These are phyloP conservation scores for Acanthamoeba healyi DNA, from an alignment of 208 protist species.

Conservation along the genomic window DNA sequence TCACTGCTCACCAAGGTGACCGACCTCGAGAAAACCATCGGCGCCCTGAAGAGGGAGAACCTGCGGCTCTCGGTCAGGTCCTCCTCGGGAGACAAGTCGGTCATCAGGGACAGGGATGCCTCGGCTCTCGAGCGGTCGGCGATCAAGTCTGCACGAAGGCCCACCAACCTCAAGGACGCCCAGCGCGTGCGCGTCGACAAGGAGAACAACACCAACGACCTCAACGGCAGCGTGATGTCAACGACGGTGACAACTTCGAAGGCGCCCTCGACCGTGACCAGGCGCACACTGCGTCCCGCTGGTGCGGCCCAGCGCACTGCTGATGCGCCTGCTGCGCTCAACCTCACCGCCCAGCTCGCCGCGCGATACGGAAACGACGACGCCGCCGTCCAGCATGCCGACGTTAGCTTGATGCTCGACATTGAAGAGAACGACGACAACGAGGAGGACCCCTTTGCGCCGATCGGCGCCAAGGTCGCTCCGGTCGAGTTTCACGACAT, in stretches of 20 bases:
- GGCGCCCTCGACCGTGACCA: constrained; percentile 19
- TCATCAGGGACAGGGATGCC: neutral
- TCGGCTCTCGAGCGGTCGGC: neutral
- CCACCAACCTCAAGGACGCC: neutral
- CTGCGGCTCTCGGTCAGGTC: neutral
- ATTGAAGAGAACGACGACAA: neutral
- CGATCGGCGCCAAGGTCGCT: neutral
- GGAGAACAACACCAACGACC: neutral
- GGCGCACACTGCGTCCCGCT: neutral
- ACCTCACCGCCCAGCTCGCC: neutral
- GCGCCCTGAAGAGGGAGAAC: constrained; percentile 47
- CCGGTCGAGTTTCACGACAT: neutral
- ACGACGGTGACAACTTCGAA: neutral
- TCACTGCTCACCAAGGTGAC: neutral
- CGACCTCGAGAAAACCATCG: constrained; percentile 10
- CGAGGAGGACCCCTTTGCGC: neutral
- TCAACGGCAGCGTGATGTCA: constrained; percentile 4
- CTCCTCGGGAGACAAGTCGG: neutral
- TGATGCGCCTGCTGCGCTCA: neutral
- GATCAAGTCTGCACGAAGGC: neutral
- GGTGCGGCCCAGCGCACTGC: neutral
- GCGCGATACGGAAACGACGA: neutral
- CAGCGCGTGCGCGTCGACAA: constrained; percentile 24
- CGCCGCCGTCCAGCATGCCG: neutral
- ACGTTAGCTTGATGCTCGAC: neutral